Evolutionary conservation across 2,329 filamentous ascomycete species (phyloP).

Genomic region (Hymenoscyphus scutula): DNA sequence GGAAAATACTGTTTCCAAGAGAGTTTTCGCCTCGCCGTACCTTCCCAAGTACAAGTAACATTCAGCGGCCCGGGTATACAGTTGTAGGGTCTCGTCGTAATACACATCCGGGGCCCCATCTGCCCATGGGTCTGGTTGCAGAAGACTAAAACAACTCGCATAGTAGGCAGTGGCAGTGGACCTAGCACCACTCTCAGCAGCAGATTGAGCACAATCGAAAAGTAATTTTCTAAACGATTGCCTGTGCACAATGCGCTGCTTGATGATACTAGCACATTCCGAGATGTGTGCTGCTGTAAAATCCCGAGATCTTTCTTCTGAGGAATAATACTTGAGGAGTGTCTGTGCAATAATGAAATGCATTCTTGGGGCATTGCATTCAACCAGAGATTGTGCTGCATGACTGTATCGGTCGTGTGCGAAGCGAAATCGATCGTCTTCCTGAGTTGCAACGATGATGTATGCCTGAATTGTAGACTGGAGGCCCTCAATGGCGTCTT

Average conservation of each 20-base stretch:
- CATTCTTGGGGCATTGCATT: constrained; percentile 74
- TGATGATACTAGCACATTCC: constrained; percentile 73
- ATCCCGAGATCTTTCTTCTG: constrained; percentile 64
- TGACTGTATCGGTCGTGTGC: constrained; percentile 84
- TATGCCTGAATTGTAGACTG: constrained; percentile 78
- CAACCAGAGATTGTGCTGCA: constrained; percentile 67
- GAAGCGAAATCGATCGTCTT: constrained; percentile 84
- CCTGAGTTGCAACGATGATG: constrained; percentile 76
- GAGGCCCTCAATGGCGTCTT: constrained; percentile 73
- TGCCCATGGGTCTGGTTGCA: constrained; percentile 78
- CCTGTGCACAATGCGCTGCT: constrained; percentile 57
- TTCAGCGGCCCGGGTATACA: constrained; percentile 78
- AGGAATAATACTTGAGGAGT: constrained; percentile 67
- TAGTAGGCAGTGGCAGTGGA: constrained; percentile 83
- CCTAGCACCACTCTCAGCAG: constrained; percentile 78
- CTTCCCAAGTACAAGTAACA: constrained; percentile 78
- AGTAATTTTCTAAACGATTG: constrained; percentile 67
- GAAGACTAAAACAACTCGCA: constrained; percentile 69
- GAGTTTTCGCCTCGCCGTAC: constrained; percentile 61
- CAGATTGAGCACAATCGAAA: constrained; percentile 73
- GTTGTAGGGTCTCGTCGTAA: constrained; percentile 80
- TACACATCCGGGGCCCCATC: constrained; percentile 67
- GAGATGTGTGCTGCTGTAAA: constrained; percentile 80
- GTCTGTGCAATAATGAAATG: constrained; percentile 85
- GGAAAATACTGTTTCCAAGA: constrained; percentile 68